phyloP scores from a whole-genome alignment of 345 rosid genomes.

The Chamaenerion angustifolium region DNA sequence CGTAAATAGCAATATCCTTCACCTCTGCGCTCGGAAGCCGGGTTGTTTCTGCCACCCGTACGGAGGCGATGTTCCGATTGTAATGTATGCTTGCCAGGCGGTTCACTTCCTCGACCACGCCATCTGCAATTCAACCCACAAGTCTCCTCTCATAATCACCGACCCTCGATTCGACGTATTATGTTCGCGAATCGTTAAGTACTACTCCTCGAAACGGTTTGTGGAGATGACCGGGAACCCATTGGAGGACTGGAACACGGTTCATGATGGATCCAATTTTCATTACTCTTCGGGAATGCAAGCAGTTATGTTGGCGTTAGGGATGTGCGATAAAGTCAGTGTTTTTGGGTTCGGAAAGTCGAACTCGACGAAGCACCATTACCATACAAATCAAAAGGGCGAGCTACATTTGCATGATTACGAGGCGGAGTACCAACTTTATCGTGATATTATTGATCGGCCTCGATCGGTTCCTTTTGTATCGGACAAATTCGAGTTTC shows the following conservation, averaged over 20 bases:
- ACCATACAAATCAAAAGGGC: conserved; percentile 75
- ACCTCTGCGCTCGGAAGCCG: conserved; percentile 47
- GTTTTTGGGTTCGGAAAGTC: conserved; percentile 82
- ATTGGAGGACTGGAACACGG: too few species aligned
- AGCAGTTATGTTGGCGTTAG: conserved; percentile 70
- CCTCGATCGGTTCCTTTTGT: conserved; percentile 64
- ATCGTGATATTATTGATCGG: conserved; percentile 39
- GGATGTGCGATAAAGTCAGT: conserved; percentile 68
- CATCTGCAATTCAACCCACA: conserved; percentile 42
- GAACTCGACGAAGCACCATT: conserved; percentile 56
- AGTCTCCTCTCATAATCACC: conserved; percentile 48
- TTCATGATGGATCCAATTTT: too few species aligned
- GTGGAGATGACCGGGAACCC: too few species aligned
- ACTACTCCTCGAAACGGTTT: conserved; percentile 3
- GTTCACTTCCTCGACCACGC: conserved; percentile 72
- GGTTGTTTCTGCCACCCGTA: conserved; percentile 80
- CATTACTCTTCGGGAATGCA: conserved; percentile 38
- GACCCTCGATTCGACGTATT: conserved; percentile 75
- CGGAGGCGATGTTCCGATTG: conserved; percentile 45
- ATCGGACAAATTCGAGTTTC: conserved; percentile 42
- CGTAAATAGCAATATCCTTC: conserved; percentile 77
- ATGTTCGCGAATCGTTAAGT: conserved; percentile 40
- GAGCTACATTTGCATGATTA: conserved; percentile 87
- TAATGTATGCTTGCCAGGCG: conserved; percentile 80
- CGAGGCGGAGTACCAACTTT: conserved; percentile 63